Conservation (phyloP, 2,329 filamentous ascomycete species). For the Neonectria magnoliae region DNA sequence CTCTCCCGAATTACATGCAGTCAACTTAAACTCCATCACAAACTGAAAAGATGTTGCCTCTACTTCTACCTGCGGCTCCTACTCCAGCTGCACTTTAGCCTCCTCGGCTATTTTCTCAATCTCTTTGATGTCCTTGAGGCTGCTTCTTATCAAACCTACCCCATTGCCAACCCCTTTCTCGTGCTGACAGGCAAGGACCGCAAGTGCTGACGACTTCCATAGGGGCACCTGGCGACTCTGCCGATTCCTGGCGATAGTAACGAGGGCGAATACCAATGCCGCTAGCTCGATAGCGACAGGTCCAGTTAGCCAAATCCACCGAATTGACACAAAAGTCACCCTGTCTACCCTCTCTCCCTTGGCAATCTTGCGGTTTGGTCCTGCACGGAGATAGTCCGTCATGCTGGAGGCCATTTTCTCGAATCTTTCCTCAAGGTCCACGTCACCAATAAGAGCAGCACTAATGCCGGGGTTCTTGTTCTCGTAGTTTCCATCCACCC, state of each 20-base stretch:
- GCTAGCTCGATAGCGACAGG: constrained; percentile 6
- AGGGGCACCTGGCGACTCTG: constrained; percentile 12
- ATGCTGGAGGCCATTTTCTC: no score
- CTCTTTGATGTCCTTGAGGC: constrained; percentile 16
- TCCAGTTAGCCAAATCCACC: constrained; percentile 13
- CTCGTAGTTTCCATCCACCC: no score
- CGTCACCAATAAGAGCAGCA: no score
- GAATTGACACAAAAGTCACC: constrained; percentile 13
- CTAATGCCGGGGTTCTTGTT: no score
- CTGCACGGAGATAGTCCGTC: constrained; percentile 11
- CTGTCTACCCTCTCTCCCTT: constrained; percentile 6
- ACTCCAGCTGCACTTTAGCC: no score
- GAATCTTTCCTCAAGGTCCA: no score
- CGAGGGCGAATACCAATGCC: constrained; percentile 7
- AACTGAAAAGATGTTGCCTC: no score
- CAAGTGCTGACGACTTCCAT: constrained; percentile 28
- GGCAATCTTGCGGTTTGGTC: not conserved
- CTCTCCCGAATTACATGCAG: no score
- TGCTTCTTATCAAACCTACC: not conserved
- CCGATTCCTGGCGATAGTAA: constrained; percentile 13
- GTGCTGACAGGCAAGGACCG: constrained; percentile 3
- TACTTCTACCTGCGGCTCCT: no score
- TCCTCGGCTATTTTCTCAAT: constrained; percentile 10
- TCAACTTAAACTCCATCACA: no score
- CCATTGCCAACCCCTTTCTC: not conserved